Evolutionary conservation across 2,329 filamentous ascomycete species (phyloP).

Genomic region (Ophiostoma montium): DNA sequence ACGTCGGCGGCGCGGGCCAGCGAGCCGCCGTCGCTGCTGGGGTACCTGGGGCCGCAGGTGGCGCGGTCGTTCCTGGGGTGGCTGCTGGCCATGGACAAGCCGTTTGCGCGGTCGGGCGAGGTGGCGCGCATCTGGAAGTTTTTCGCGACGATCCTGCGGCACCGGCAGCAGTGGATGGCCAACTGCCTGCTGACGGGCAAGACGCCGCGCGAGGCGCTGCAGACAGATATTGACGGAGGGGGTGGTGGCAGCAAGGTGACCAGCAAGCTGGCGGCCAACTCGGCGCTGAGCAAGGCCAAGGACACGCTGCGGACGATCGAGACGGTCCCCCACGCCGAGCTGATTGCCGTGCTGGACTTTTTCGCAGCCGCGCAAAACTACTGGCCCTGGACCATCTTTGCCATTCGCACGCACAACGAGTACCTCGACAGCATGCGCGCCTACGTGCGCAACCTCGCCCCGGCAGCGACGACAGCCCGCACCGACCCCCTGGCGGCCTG

Average conservation of each 20-base stretch:
- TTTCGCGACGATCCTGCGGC: slow-evolving; percentile 72
- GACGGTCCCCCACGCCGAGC: slow-evolving; percentile 47
- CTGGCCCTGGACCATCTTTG: slow-evolving; percentile 88
- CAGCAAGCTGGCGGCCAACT: slow-evolving; percentile 36
- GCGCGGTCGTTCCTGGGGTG: slow-evolving; percentile 74
- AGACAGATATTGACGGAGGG: too few relatives aligned
- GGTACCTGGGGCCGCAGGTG: slow-evolving; percentile 69
- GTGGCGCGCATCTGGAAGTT: slow-evolving; percentile 68
- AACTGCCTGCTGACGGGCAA: slow-evolving; percentile 83
- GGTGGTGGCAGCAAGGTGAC: slow-evolving; percentile 34
- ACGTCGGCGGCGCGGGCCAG: slow-evolving; percentile 43
- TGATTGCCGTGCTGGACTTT: slow-evolving; percentile 70
- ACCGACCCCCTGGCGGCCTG: slow-evolving; percentile 42
- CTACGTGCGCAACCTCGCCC: slow-evolving; percentile 48
- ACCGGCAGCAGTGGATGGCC: slow-evolving; percentile 90
- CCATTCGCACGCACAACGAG: slow-evolving; percentile 55
- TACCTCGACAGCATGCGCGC: slow-evolving; percentile 61
- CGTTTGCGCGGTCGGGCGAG: slow-evolving; percentile 50
- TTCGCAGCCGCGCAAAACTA: slow-evolving; percentile 80
- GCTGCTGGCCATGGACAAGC: slow-evolving; percentile 62
- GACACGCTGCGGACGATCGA: slow-evolving; percentile 53
- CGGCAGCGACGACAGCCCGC: slow-evolving; percentile 37
- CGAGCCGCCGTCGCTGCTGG: slow-evolving; percentile 90
- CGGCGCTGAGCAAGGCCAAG: slow-evolving; percentile 63
- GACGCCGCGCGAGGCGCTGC: slow-evolving; percentile 63